Percentiles rank a stretch among this genome's conserved stretches.
Evolutionary conservation across 169 alveolate species (phyloP).

Genomic region (Plasmodium inui): DNA sequence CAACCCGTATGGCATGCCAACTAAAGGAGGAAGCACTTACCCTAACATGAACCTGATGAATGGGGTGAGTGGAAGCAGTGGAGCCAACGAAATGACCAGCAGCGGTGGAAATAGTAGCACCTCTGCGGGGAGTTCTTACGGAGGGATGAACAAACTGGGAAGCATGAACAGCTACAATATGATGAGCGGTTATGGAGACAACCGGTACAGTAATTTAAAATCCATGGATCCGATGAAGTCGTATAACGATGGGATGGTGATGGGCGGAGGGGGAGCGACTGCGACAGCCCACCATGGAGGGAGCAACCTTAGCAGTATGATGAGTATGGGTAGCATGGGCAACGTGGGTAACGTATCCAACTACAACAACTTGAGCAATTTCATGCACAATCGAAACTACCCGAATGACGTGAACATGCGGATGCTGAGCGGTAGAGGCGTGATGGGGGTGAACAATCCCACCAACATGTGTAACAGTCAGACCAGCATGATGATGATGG

Average conservation of each 20-base stretch:
- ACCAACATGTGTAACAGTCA: neutral
- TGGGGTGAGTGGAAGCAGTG: neutral
- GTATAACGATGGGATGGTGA: neutral
- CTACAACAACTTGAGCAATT: neutral
- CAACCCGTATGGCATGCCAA: neutral
- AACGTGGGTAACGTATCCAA: conserved; percentile 6
- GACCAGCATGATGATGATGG: neutral
- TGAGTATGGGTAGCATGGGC: neutral
- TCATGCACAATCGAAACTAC: conserved; percentile 21
- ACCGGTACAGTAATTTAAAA: neutral
- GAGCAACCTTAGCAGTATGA: neutral
- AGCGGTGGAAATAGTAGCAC: neutral
- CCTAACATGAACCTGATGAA: conserved; percentile 14
- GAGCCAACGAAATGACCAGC: neutral
- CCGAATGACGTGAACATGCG: conserved; percentile 40
- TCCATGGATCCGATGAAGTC: neutral
- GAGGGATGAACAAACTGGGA: neutral
- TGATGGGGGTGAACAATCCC: neutral
- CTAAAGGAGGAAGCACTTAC: neutral
- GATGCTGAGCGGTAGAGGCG: conserved; percentile 1
- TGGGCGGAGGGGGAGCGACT: neutral
- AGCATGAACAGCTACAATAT: conserved; percentile 20
- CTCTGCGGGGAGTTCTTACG: neutral
- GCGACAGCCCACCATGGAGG: neutral
- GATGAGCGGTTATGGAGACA: conserved; percentile 19